Conservation (phyloP, 2,329 filamentous ascomycete species). For the Aspergillus ochraceoroseus region DNA sequence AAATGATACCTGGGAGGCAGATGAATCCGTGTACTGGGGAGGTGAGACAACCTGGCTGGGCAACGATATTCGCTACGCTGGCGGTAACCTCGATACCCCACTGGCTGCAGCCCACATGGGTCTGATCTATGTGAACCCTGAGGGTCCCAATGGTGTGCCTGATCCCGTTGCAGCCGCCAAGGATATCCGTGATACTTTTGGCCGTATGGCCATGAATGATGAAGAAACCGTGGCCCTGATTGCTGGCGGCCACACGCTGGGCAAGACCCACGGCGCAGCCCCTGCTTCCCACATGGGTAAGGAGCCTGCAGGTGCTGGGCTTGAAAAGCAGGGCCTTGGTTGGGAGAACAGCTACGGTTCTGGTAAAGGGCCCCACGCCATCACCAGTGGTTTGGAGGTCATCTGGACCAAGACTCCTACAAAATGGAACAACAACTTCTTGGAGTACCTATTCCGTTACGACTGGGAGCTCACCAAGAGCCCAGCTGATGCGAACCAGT, state of each 20-base stretch:
- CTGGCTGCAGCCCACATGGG: slow-evolving; percentile 68
- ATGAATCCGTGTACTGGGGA: slow-evolving; percentile 74
- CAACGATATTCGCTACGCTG: slow-evolving; percentile 63
- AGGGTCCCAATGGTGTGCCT: slow-evolving; percentile 67
- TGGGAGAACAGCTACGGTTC: slow-evolving; percentile 62
- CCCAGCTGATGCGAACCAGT: slow-evolving; percentile 72
- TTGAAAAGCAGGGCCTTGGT: slow-evolving; percentile 66
- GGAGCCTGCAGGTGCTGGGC: slow-evolving; percentile 60
- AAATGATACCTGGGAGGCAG: slow-evolving; percentile 67
- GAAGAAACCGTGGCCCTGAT: slow-evolving; percentile 77
- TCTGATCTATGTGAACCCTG: slow-evolving; percentile 77
- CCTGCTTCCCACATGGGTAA: slow-evolving; percentile 59
- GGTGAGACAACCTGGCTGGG: slow-evolving; percentile 69
- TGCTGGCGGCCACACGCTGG: slow-evolving; percentile 71
- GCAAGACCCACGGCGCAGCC: slow-evolving; percentile 74
- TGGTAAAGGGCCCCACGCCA: slow-evolving; percentile 67
- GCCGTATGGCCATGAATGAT: slow-evolving; percentile 78
- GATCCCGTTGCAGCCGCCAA: slow-evolving; percentile 64
- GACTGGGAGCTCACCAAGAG: slow-evolving; percentile 74
- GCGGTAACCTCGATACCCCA: slow-evolving; percentile 59
- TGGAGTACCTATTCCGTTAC: slow-evolving; percentile 71
- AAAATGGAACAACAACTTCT: slow-evolving; percentile 70
- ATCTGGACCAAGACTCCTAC: slow-evolving; percentile 72
- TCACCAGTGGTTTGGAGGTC: slow-evolving; percentile 72
- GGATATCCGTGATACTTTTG: slow-evolving; percentile 70